Evolutionary conservation across 2,329 filamentous ascomycete species (phyloP).

Genomic region (Calonectria pseudoturangicola): DNA sequence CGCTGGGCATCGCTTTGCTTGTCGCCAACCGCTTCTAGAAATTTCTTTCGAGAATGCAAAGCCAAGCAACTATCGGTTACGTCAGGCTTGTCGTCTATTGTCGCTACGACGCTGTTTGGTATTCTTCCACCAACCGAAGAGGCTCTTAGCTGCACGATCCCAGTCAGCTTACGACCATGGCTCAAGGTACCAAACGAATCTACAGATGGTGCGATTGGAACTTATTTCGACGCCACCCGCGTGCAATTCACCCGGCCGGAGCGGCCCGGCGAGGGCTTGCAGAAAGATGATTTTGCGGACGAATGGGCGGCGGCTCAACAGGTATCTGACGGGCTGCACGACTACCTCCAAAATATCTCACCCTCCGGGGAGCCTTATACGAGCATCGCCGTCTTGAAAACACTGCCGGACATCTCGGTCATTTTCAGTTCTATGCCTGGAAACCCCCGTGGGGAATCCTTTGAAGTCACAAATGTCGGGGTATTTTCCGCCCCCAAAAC

Average conservation of each 20-base stretch:
- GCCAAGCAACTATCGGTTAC: constrained; percentile 35
- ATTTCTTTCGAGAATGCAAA: constrained; percentile 43
- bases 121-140: constrained; percentile 39
- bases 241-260: constrained; percentile 29
- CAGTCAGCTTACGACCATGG: constrained; percentile 45
- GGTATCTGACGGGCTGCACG: constrained; percentile 5
- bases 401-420: constrained; percentile 61
- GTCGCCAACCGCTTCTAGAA: constrained; percentile 22
- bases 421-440: constrained; percentile 62
- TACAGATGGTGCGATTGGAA: constrained; percentile 38
- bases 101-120: constrained; percentile 37
- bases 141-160: constrained; percentile 44
- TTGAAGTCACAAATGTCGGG: constrained; percentile 69
- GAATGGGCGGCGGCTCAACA: constrained; percentile 28
- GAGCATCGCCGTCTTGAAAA: constrained; percentile 60
- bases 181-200: constrained; percentile 32
- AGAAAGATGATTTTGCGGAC: background rate
- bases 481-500: constrained; percentile 51
- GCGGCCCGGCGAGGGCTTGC: background rate
- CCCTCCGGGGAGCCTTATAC: constrained; percentile 45
- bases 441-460: constrained; percentile 59
- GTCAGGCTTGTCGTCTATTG: constrained; percentile 38
- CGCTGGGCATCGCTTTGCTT: constrained; percentile 41
- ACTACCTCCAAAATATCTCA: constrained; percentile 40
- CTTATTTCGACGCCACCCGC: constrained; percentile 41